These are phyloP conservation scores for Emiliania huxleyi DNA, from an alignment of 78 protist species.

Conservation along the genomic window DNA sequence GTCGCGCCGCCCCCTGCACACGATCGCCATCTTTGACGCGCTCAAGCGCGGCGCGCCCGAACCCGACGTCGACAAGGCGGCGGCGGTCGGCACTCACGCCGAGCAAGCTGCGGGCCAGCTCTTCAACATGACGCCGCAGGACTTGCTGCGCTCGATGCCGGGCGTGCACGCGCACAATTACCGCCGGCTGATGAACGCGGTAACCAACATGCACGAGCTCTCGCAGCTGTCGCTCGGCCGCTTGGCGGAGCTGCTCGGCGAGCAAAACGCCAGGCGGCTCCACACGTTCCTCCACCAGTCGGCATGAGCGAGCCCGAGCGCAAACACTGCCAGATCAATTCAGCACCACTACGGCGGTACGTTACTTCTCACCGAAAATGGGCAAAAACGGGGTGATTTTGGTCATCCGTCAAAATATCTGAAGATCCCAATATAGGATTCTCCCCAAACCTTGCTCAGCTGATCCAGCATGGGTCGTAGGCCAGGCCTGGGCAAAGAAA, in stretches of 20 bases:
- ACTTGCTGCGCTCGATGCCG: not conserved
- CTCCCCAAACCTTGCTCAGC: too few species aligned
- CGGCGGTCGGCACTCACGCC: not conserved
- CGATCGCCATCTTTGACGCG: conserved; percentile 52
- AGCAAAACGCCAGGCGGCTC: not conserved
- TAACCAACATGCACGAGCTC: not conserved
- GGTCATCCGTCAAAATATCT: too few species aligned
- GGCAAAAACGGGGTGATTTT: too few species aligned
- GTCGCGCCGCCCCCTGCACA: conserved; percentile 66
- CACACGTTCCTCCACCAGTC: not conserved
- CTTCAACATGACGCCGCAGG: not conserved
- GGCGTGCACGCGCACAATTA: not conserved
- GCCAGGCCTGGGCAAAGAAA: too few species aligned
- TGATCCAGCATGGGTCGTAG: too few species aligned
- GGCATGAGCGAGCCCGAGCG: too few species aligned
- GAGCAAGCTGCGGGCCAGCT: not conserved
- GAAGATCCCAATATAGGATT: too few species aligned
- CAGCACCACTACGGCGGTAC: too few species aligned
- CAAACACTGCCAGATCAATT: too few species aligned
- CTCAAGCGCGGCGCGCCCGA: conserved; percentile 32
- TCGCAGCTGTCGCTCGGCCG: not conserved
- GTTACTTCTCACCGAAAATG: too few species aligned
- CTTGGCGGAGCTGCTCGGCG: not conserved
- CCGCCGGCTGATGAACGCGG: not conserved
- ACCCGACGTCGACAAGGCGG: not conserved